These are phyloP conservation scores for Isatis lusitanica DNA, from an alignment of 441 rosid genomes.

Conservation along the genomic window DNA sequence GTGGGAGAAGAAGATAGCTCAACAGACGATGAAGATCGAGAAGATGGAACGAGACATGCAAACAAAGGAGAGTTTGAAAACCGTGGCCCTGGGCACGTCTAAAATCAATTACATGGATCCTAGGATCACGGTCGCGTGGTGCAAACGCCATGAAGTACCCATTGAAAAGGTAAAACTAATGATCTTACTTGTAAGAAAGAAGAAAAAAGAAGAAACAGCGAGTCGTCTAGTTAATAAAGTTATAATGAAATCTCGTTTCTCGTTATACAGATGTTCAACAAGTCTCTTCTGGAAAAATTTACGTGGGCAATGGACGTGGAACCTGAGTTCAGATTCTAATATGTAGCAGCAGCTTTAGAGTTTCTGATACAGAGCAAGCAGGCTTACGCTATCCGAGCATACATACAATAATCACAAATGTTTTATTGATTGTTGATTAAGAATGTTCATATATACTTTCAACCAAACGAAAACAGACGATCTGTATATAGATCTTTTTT, in stretches of 20 bases:
- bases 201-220: not conserved
- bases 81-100: slow-evolving; percentile 88
- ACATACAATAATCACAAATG: not conserved
- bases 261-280: slow-evolving; percentile 65
- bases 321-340: slow-evolving; percentile 88
- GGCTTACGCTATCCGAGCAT: not conserved
- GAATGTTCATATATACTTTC: not conserved
- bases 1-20: slow-evolving; percentile 61
- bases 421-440: not conserved
- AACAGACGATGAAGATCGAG: slow-evolving; percentile 58
- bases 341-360: slow-evolving; percentile 1
- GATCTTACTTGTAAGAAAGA: not conserved
- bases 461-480: not conserved
- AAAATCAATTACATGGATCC: slow-evolving; percentile 93
- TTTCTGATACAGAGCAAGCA: not conserved
- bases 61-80: slow-evolving; percentile 79
- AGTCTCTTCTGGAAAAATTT: slow-evolving; percentile 80
- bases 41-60: slow-evolving; percentile 69
- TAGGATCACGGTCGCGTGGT: slow-evolving; percentile 93
- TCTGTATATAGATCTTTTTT: not conserved
- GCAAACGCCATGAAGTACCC: slow-evolving; percentile 91
- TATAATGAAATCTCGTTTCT: slow-evolving; percentile 10
- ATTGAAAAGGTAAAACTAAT: slow-evolving; percentile 65
- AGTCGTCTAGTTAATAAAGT: not conserved
- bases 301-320: slow-evolving; percentile 95